Base-by-base conservation (phyloP, 2,329 filamentous ascomycete genomes). In the Volutella citrinella region DNA sequence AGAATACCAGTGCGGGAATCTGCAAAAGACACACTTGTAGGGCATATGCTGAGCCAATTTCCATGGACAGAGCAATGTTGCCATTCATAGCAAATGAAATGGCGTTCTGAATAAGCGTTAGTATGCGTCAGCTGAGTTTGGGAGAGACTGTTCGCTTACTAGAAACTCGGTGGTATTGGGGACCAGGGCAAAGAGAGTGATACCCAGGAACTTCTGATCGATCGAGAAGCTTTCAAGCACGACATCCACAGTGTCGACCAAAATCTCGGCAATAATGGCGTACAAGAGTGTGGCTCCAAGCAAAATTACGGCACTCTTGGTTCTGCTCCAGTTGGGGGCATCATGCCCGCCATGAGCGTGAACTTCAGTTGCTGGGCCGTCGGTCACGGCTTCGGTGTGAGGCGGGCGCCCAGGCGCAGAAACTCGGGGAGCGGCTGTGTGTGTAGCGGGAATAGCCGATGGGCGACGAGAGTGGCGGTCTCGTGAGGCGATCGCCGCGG, bases 61-160 rank as follows among this genome's bases (percentile, higher is more conserved):
- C 93, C 93, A 98, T 98, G 22, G 89, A 96, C 13, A 98, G 70
- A 0, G 93, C 93, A 61, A 98, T 97, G 61, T 98, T 98, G 40
- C 93, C 93, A 56, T 98, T 97, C 91, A 98, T 98, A 34, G 93
- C 93, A 60, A 98, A 98, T 1, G 90, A 96, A 40, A 98, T 98
- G 59, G 91, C 93, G 63, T 98, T 98, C 82, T 89, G 18, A 2
- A 24, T n/a, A n/a, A n/a, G n/a, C n/a, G n/a, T n/a, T n/a, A n/a
- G n/a, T n/a, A n/a, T n/a, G n/a, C n/a, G n/a, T n/a, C n/a, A n/a
- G n/a, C n/a, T n/a, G n/a, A n/a, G n/a, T n/a, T n/a, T n/a, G n/a
- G n/a, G n/a, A n/a, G n/a, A n/a, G n/a, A n/a, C n/a, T n/a, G n/a
- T n/a, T n/a, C n/a, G 64, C 81, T 67, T 74, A 91, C 85, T 70